Percentiles rank a stretch among this genome's conserved stretches.
These are phyloP conservation scores for Rhodotorula kratochvilovae DNA, from an alignment of 768 basidiomycete species.

Conservation along the genomic window DNA sequence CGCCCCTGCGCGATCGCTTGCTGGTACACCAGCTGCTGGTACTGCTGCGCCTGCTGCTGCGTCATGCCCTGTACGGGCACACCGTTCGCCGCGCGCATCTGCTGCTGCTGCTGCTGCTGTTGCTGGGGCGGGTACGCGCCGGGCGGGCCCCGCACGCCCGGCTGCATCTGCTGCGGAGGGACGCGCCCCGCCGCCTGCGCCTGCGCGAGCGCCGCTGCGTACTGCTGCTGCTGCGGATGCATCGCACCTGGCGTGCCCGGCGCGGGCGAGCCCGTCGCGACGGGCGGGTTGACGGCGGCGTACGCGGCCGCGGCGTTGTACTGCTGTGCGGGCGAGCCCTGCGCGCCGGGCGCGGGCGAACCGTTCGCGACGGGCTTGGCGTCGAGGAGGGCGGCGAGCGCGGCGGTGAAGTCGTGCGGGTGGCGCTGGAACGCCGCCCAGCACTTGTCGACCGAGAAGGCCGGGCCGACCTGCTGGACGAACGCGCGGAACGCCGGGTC, in stretches of 20 bases:
- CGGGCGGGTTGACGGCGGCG: conserved; percentile 12
- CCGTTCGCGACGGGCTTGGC: conserved; percentile 14
- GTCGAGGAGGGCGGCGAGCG: conserved; percentile 23
- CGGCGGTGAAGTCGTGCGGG: conserved; percentile 4
- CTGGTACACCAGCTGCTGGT: background rate
- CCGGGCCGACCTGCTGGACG: conserved; percentile 10
- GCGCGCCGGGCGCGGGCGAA: background rate
- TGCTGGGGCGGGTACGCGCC: background rate
- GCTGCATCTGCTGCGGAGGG: background rate
- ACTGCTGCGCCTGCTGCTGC: background rate
- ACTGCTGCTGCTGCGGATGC: background rate
- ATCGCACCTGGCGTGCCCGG: conserved; percentile 8
- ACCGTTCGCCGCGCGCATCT: background rate
- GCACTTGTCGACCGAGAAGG: conserved; percentile 11
- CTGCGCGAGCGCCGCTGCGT: background rate
- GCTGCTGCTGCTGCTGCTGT: background rate
- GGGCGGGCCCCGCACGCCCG: background rate
- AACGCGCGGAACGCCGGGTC: conserved; percentile 30
- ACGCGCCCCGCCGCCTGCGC: background rate
- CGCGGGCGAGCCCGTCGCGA: conserved; percentile 38
- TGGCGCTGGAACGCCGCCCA: conserved; percentile 9
- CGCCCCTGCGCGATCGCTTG: background rate
- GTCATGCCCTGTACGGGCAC: background rate
- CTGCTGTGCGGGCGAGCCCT: background rate
- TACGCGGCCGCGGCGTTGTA: conserved; percentile 7